These are phyloP conservation scores for Cladosporium sp. DNA, from an alignment of 2,329 filamentous ascomycete genomes.

Conservation along the genomic window DNA sequence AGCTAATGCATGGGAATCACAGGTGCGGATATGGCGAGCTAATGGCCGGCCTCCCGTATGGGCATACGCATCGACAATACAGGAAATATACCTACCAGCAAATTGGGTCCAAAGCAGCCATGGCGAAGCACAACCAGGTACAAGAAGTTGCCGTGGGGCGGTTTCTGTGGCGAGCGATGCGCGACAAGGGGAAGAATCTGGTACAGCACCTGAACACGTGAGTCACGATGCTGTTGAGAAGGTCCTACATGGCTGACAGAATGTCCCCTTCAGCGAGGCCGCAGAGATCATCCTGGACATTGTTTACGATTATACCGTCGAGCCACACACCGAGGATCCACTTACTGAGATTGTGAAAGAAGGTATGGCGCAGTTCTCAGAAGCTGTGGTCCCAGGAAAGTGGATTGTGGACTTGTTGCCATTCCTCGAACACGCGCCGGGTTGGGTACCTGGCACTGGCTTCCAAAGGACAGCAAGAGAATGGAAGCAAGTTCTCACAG, in stretches of 20 bases:
- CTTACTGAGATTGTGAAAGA: conserved; percentile 40
- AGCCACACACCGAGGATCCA: conserved; percentile 37
- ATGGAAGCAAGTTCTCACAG: conserved; percentile 31
- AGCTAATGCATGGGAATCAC: neutral
- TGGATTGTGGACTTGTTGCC: conserved; percentile 48
- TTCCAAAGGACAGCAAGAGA: conserved; percentile 42
- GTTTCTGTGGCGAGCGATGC: conserved; percentile 39
- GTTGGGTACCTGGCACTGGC: conserved; percentile 43
- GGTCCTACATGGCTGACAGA: neutral
- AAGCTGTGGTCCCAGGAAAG: conserved; percentile 38
- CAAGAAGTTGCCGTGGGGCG: conserved; percentile 44
- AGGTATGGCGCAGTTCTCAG: conserved; percentile 39
- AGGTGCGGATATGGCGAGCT: conserved; percentile 36
- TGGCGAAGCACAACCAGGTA: conserved; percentile 37
- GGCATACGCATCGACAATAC: conserved; percentile 33
- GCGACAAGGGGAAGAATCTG: conserved; percentile 37
- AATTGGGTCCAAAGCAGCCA: conserved; percentile 41
- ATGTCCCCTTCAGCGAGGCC: conserved; percentile 28
- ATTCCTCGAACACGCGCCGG: conserved; percentile 40
- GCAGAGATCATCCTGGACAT: conserved; percentile 42
- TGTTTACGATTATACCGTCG: conserved; percentile 45
- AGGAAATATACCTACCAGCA: conserved; percentile 45
- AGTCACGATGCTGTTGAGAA: neutral
- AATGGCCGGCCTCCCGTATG: conserved; percentile 19
- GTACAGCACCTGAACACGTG: conserved; percentile 42